phyloP scores from a whole-genome alignment of 306 rosid species.

The Malus sylvestris region DNA sequence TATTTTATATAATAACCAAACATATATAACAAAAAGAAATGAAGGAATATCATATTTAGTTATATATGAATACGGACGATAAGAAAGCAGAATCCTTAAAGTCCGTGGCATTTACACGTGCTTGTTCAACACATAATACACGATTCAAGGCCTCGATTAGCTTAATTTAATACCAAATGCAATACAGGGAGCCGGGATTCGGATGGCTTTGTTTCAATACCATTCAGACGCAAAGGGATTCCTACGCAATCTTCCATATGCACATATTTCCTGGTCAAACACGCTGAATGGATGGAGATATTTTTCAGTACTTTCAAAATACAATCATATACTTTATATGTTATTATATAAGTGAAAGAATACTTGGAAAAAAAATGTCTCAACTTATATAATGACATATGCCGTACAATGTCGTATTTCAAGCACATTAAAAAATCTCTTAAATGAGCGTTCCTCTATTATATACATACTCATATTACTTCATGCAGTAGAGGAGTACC shows the following conservation, averaged over 20 bases:
- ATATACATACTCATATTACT: neutral
- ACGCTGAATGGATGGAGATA: conserved; percentile 17
- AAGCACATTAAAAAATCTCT: no score
- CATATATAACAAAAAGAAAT: no score
- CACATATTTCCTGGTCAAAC: conserved; percentile 56
- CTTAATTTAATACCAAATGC: conserved; percentile 19
- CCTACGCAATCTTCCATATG: conserved; percentile 44
- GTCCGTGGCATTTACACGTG: conserved; percentile 66
- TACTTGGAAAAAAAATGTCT: no score
- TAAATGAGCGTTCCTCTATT: no score
- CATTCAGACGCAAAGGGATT: conserved; percentile 47
- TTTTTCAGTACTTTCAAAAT: no score
- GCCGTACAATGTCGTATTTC: no score
- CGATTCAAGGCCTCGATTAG: conserved; percentile 59
- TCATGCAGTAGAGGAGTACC: neutral
- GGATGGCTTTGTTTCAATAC: conserved; percentile 16
- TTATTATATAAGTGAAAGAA: no score
- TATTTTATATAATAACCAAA: no score
- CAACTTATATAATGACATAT: no score
- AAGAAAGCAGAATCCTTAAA: conserved; percentile 36
- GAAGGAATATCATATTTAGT: no score
- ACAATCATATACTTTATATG: accelerated
- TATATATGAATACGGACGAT: conserved; percentile 13
- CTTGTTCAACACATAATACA: conserved; percentile 43
- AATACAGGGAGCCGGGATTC: conserved; percentile 21